Evolutionary conservation across 2,329 filamentous ascomycete genomes (phyloP).

Genomic region (Thelonectria rubi): DNA sequence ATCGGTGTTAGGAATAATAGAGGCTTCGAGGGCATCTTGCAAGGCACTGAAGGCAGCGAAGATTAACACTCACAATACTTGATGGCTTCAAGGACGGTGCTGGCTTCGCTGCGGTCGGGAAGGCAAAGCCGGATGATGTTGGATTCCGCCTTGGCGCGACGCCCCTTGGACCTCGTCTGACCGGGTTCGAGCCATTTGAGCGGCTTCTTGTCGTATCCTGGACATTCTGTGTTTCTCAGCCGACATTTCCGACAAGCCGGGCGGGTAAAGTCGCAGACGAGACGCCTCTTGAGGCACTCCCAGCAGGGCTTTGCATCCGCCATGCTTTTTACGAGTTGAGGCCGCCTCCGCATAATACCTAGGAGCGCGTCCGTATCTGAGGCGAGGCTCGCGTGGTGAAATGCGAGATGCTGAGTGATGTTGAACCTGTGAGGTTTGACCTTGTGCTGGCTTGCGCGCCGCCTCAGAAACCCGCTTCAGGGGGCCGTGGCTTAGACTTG

Average conservation of each 20-base stretch:
- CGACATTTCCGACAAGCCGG: slow-evolving; percentile 30
- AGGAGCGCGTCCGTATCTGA: no score
- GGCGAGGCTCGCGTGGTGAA: no score
- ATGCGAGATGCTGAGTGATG: no score
- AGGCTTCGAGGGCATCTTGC: no score
- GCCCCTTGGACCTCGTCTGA: slow-evolving; percentile 33
- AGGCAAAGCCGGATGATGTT: slow-evolving; percentile 12
- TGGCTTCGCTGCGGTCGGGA: slow-evolving; percentile 4
- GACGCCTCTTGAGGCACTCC: slow-evolving; percentile 33
- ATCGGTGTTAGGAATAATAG: no score
- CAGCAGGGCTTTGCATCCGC: slow-evolving; percentile 27
- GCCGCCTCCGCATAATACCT: no score
- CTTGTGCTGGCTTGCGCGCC: no score
- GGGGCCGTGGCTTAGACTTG: no score
- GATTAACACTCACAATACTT: slow-evolving; percentile 29
- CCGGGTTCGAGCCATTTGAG: slow-evolving; percentile 35
- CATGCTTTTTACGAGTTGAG: background rate
- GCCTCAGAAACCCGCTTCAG: no score
- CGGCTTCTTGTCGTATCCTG: slow-evolving; percentile 36
- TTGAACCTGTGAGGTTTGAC: no score
- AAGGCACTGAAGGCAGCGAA: no score
- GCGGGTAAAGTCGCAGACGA: slow-evolving; percentile 30
- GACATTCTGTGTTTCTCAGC: slow-evolving; percentile 21
- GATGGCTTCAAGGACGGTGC: slow-evolving; percentile 14
- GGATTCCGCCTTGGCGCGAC: slow-evolving; percentile 21